These are phyloP conservation scores for Psilocybe azurescens DNA, from an alignment of 768 basidiomycete species.

Conservation along the genomic window DNA sequence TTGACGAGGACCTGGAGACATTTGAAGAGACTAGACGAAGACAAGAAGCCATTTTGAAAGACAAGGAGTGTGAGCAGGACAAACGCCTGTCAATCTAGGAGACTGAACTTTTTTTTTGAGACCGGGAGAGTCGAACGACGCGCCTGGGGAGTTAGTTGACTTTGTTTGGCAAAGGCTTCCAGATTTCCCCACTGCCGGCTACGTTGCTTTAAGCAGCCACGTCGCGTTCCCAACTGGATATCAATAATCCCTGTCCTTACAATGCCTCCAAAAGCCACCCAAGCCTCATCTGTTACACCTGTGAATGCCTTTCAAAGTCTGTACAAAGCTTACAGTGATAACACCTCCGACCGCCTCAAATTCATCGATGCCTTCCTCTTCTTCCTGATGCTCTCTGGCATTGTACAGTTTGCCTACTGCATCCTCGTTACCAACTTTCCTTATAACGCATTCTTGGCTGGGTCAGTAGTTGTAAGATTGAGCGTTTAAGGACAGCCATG, in stretches of 20 bases:
- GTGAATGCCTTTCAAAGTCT: slow-evolving; percentile 57
- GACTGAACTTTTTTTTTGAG: slow-evolving; percentile 25
- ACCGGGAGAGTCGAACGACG: slow-evolving; percentile 10
- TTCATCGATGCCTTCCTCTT: slow-evolving; percentile 92
- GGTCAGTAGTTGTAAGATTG: slow-evolving; percentile 57
- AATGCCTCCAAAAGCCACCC: slow-evolving; percentile 43
- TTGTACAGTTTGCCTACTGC: slow-evolving; percentile 92
- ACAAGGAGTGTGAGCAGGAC: slow-evolving; percentile 5
- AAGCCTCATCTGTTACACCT: slow-evolving; percentile 32
- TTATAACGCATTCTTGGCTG: slow-evolving; percentile 96
- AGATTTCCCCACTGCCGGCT: slow-evolving; percentile 12
- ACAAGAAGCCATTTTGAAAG: slow-evolving; percentile 32
- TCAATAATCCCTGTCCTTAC: slow-evolving; percentile 15
- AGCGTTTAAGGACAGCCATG: not conserved
- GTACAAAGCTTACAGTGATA: slow-evolving; percentile 77
- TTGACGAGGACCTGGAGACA: slow-evolving; percentile 20
- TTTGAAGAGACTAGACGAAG: slow-evolving; percentile 34
- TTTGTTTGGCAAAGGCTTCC: slow-evolving; percentile 38
- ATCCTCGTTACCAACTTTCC: slow-evolving; percentile 91
- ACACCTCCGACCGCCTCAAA: slow-evolving; percentile 86
- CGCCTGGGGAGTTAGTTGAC: slow-evolving; percentile 28
- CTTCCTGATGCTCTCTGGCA: slow-evolving; percentile 91
- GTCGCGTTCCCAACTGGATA: slow-evolving; percentile 33
- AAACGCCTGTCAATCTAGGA: not conserved
- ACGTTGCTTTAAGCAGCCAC: slow-evolving; percentile 33